Evolutionary conservation across 2,329 filamentous ascomycete species (phyloP).

Genomic region (Ceratocystis destructans): DNA sequence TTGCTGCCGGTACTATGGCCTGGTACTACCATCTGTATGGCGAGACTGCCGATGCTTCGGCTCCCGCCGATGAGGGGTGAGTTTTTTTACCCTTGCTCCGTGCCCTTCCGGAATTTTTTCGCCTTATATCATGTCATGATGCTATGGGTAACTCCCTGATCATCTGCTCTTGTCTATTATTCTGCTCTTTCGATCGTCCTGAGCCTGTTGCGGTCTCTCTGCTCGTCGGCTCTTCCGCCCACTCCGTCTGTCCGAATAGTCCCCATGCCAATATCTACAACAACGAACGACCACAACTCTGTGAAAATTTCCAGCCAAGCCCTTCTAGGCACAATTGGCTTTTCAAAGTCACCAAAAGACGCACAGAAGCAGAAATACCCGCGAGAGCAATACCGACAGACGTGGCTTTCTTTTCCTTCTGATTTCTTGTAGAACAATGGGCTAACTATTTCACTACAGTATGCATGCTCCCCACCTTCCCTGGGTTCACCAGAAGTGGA

Average conservation of each 20-base stretch:
- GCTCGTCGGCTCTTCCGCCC: not conserved
- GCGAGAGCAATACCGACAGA: not conserved
- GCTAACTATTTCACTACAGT: constrained; percentile 37
- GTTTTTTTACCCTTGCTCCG: constrained; percentile 29
- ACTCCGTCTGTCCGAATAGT: not conserved
- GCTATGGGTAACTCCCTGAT: not conserved
- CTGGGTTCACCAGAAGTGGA: constrained; percentile 85
- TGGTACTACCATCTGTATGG: constrained; percentile 98
- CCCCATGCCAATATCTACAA: not conserved
- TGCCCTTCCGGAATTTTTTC: constrained; percentile 10
- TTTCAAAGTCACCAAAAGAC: not conserved
- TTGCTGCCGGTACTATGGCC: constrained; percentile 76
- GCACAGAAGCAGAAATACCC: not conserved
- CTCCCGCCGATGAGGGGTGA: constrained; percentile 95
- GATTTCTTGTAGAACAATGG: constrained; percentile 13
- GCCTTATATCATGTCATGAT: not conserved
- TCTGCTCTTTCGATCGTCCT: not conserved
- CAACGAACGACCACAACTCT: too few relatives aligned
- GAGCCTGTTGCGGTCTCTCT: not conserved
- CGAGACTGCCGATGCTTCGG: constrained; percentile 73
- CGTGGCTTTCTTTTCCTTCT: not conserved
- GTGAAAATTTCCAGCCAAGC: too few relatives aligned
- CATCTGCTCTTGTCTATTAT: not conserved
- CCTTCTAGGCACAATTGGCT: too few relatives aligned
- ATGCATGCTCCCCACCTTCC: constrained; percentile 85